Evolutionary conservation across 2,329 filamentous ascomycete genomes (phyloP), one percentile per base, ranked within the genome.

Genomic region (Trematosphaeria pertusa): DNA sequence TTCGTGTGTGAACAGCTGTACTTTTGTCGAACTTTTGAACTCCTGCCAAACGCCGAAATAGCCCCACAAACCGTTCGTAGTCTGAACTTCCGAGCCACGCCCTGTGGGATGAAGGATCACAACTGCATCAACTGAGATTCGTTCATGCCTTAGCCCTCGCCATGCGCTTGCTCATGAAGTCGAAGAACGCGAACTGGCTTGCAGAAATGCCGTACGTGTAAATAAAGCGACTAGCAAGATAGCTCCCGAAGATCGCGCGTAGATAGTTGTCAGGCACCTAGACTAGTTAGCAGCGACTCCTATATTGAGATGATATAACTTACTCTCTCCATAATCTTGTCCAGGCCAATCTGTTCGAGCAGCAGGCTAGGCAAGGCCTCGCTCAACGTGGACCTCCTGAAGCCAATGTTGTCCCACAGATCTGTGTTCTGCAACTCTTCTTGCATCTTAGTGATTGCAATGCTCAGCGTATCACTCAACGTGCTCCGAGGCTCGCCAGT

Each of bases 111-210:
- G 22, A 18, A 39, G 21, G 20, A n/a, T n/a, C n/a, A n/a, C n/a
- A n/a, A n/a, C n/a, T n/a, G n/a, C n/a, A n/a, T n/a, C n/a, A n/a
- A n/a, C n/a, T n/a, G n/a, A n/a, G n/a, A n/a, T n/a, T n/a, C 24
- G 15, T 26, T 40, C 20, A 58, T 37, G 54, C 47, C 32, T 45
- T 50, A n/a, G 70, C 46, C 56, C 72, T 74, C 10, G 67, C 64
- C 71, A 78, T 78, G 18, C 76, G 68, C 59, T 76, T 72, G 63
- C 75, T 78, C 77, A 79, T 79, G 61, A 97, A 99, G 71, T 96
- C 91, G 75, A 96, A 99, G 81, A 99, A 99, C 30, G 93, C 91
- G 78, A 99, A 97, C 67, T 97, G 93, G 78, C 88, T 94, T 4
- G 94, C 92, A 58, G 84, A 87, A 70, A 91, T 92, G 65, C 94